These are phyloP conservation scores for Elaeagnus macrophylla DNA, from an alignment of 306 rosid genomes.

Conservation along the genomic window DNA sequence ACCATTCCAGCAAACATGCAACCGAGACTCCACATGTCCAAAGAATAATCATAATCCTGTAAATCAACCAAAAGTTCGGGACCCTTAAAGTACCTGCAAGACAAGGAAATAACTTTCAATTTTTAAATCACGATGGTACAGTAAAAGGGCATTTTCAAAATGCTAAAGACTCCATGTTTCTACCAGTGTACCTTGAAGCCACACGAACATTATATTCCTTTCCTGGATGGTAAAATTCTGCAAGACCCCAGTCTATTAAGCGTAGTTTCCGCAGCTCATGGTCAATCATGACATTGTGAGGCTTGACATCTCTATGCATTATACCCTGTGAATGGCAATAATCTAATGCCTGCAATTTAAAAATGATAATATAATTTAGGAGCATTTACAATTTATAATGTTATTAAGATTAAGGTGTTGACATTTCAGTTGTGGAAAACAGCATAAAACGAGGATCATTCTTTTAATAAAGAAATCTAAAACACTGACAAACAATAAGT, in stretches of 20 bases:
- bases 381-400: background rate
- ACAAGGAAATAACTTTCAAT: background rate
- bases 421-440: too few relatives aligned
- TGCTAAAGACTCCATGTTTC: background rate
- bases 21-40: slow-evolving; percentile 34
- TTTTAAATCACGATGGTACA: background rate
- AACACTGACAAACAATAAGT: too few relatives aligned
- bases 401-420: background rate
- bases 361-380: background rate
- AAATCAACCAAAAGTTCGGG: slow-evolving; percentile 45
- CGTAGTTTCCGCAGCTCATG: slow-evolving; percentile 39
- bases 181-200: slow-evolving; percentile 29
- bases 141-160: background rate
- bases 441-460: too few relatives aligned
- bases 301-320: slow-evolving; percentile 46
- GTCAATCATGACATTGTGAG: slow-evolving; percentile 46
- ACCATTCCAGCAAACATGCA: slow-evolving; percentile 37
- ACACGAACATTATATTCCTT: slow-evolving; percentile 42
- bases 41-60: slow-evolving; percentile 39
- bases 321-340: slow-evolving; percentile 42
- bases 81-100: slow-evolving; percentile 33
- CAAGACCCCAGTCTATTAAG: slow-evolving; percentile 47
- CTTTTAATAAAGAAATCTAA: too few relatives aligned
- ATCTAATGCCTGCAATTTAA: slow-evolving; percentile 33
- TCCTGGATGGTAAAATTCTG: slow-evolving; percentile 46